phyloP scores from a whole-genome alignment of 495 filamentous ascomycete genomes.

The Penicillium goetzii region DNA sequence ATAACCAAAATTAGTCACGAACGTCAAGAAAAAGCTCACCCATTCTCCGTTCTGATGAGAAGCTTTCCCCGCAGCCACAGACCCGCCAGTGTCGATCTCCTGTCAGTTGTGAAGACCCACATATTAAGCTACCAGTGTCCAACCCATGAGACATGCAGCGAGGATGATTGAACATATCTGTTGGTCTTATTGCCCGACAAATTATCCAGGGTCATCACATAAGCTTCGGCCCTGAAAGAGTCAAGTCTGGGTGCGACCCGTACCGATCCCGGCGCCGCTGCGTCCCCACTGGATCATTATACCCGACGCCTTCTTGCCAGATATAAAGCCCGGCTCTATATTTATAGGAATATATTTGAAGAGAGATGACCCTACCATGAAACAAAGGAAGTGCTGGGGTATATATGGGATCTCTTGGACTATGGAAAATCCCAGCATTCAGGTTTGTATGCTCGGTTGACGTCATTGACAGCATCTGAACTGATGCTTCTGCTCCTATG shows the following conservation, averaged over 20 bases:
- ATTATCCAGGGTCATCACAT: not conserved
- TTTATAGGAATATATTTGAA: not conserved
- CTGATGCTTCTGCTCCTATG: too few species aligned
- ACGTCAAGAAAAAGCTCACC: constrained; percentile 11
- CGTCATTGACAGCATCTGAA: not conserved
- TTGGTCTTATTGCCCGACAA: not conserved
- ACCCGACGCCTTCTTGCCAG: too few species aligned
- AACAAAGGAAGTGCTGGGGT: not conserved
- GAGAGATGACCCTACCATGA: not conserved
- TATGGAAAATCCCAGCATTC: not conserved
- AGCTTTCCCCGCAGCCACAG: constrained; percentile 5
- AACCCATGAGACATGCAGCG: not conserved
- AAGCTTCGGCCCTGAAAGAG: not conserved
- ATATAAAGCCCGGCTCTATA: too few species aligned
- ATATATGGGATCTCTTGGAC: not conserved
- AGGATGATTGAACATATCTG: not conserved
- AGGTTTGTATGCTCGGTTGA: not conserved
- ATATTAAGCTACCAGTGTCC: not conserved
- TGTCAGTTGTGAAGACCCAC: not conserved
- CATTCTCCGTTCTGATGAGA: not conserved
- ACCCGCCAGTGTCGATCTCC: constrained; percentile 9
- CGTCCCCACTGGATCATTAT: constrained; percentile 15
- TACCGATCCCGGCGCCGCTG: constrained; percentile 5
- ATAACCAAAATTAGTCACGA: constrained; percentile 5
- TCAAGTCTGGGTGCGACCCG: constrained; percentile 12